Conservation (phyloP, 257 asterid species). For the Petrea volubilis region DNA sequence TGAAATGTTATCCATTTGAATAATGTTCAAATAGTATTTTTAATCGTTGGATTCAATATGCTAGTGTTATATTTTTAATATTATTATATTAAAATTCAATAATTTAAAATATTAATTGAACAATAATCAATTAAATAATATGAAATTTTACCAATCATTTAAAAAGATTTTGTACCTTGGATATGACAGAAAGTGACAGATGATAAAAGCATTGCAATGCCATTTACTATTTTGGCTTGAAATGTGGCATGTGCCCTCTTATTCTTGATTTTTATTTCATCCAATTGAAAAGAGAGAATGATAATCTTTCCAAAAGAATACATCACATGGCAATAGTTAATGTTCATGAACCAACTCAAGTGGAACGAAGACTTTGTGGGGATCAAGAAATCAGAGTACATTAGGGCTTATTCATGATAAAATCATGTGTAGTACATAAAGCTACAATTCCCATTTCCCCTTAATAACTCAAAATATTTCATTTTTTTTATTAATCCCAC, state of each 20-base stretch:
- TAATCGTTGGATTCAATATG: no score
- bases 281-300: neutral
- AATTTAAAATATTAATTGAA: no score
- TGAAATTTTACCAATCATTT: no score
- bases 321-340: conserved; percentile 28
- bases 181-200: neutral
- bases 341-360: conserved; percentile 5
- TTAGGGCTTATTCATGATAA: neutral
- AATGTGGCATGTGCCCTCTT: neutral
- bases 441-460: neutral
- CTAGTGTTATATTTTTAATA: no score
- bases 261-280: neutral
- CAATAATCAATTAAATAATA: no score
- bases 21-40: no score
- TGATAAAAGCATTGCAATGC: neutral
- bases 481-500: neutral
- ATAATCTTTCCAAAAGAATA: neutral
- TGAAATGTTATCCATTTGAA: no score
- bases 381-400: neutral
- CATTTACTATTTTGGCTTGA: no score
- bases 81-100: no score
- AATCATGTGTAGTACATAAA: neutral
- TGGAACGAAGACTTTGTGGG: neutral
- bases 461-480: neutral
- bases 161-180: neutral